Base-by-base conservation (phyloP, 2,329 filamentous ascomycete species). In the Emergomyces pasteurianus region DNA sequence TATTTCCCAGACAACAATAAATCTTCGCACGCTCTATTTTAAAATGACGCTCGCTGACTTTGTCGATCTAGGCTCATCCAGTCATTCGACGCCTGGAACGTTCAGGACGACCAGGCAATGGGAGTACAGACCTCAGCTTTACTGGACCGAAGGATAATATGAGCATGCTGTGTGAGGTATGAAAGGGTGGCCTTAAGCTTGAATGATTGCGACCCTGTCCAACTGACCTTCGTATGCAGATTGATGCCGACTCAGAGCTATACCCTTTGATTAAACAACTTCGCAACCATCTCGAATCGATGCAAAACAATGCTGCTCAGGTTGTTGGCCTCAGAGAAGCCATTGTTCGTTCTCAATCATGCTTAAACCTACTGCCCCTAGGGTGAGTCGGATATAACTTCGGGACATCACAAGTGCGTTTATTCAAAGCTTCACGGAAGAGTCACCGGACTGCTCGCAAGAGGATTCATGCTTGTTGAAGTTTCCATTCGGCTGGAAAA, bases 221-320 rank as follows among this genome's bases (percentile, higher is more conserved):
- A 50, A 59, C 40, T 34, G 47, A 47, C 38, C 57, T 73, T 75
- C 54, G 8, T 10, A 40, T 26, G 3, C 40, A 59, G 58, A 49
- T 59, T 18, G 73, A 73, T 34, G 61, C 65, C 16, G 75, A 78
- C 61, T 69, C 74, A 9, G 73, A 75, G 26, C 63, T 75, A 21
- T 64, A 66, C 21, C 64, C 62, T 28, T 63, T 78, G 49, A 65
- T 77, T 61, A 72, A 70, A 57, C 76, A 77, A 62, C 64, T 78
- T 16, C 73, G 73, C 58, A 73, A 68, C 42, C 76, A 78, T 69
- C 69, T 78, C 21, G 70, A 71, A 63, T 78, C 76, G 4, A 77
- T 78, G 72, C 72, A 74, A 60, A 73, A 66, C 58, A 78, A 78
- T 59, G 70, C 69, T 2, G 68, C 69, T 18, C 73, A 75, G 18